These are phyloP conservation scores for Saturnispora galanensis DNA, from an alignment of 805 yeast species.

Conservation along the genomic window DNA sequence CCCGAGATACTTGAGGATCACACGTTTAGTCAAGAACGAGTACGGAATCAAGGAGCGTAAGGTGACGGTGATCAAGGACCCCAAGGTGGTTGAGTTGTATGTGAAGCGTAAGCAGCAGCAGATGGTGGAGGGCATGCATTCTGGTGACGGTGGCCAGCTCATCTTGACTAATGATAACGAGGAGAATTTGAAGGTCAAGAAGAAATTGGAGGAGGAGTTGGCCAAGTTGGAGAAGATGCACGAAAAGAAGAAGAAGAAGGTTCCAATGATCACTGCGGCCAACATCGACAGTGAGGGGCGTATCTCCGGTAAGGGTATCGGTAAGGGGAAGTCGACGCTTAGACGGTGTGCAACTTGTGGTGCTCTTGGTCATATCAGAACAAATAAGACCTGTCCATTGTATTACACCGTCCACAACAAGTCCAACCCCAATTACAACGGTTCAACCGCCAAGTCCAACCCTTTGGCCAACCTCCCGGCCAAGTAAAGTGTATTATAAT, in stretches of 20 bases:
- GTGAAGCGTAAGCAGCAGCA: slow-evolving; percentile 42
- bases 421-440: slow-evolving; percentile 26
- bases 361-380: slow-evolving; percentile 87
- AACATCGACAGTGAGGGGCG: slow-evolving; percentile 29
- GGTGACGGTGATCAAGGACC: slow-evolving; percentile 71
- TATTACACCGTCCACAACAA: slow-evolving; percentile 39
- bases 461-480: background rate
- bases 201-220: slow-evolving; percentile 69
- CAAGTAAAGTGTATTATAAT: background rate
- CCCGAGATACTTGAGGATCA: slow-evolving; percentile 43
- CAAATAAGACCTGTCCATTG: slow-evolving; percentile 87
- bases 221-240: slow-evolving; percentile 74
- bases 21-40: slow-evolving; percentile 71
- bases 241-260: slow-evolving; percentile 34
- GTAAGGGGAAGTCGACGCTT: slow-evolving; percentile 62
- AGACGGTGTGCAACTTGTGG: slow-evolving; percentile 94
- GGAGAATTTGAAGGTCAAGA: slow-evolving; percentile 65
- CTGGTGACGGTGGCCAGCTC: slow-evolving; percentile 54
- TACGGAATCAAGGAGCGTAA: slow-evolving; percentile 80
- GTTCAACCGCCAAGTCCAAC: slow-evolving; percentile 16
- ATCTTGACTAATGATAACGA: slow-evolving; percentile 77
- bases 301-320: slow-evolving; percentile 57
- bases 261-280: slow-evolving; percentile 25
- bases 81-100: slow-evolving; percentile 79
- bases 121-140: slow-evolving; percentile 29